Base-by-base conservation (phyloP, 345 rosid species). In the Cardiospermum halicacabum region DNA sequence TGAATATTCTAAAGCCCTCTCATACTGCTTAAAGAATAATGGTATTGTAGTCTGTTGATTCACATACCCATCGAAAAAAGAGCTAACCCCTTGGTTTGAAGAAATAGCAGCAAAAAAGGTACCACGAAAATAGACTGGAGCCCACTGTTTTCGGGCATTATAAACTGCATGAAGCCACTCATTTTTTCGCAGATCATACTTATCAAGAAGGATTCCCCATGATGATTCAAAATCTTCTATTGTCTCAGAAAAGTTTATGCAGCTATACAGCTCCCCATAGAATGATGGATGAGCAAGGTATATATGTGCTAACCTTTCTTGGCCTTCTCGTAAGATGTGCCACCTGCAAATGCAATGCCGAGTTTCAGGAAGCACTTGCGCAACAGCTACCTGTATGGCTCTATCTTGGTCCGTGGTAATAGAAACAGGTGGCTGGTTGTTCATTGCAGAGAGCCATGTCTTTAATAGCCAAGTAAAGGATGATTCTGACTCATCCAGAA, bases 271-370 rank as follows among this genome's bases (percentile, higher is more conserved):
- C 53, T 85, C 88, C 0, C 85, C 78, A 34, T 85, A 77, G 42
- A 85, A 79, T 34, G 85, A 82, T 37, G 88, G 85, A 77, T 77
- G 84, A 54, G 79, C 68, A 57, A 81, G 91, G 65, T 79, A 81
- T 54, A 78, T 53, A 64, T 82, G 91, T 58, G 88, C 80, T 67
- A 82, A 68, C 72, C 87, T 85, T 82, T 85, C 88, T 66, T 78
- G 91, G 59, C 91, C 91, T 75, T 83, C 88, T 66, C 91, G 79
- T 77, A 83, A 68, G 68, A 85, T 85, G 64, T 85, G 85, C 91
- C 91, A 83, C 74, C 74, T 85, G 80, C 88, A 82, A 64, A 85
- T 85, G 67, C 88, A 85, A 48, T 85, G 91, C 19, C 80, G 77
- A 60, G 84, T 83, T 69, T 76, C 74, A 2, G 88, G 91, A 65